Conservation (phyloP, 164 flowering plant genomes). For the Kingdonia uniflora region DNA sequence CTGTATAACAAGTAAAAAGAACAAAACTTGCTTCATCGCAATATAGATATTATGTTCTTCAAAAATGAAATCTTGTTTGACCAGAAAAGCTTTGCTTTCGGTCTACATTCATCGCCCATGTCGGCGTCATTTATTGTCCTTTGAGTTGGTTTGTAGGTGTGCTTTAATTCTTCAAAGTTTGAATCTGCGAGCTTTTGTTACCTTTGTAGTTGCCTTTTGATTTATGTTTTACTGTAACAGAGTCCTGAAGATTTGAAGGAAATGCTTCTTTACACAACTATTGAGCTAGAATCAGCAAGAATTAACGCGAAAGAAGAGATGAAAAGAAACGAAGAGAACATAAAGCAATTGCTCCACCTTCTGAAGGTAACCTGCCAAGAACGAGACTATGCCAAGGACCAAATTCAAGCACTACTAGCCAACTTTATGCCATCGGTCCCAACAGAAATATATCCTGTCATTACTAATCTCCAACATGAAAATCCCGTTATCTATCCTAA, state of each 20-base stretch:
- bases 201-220: not conserved
- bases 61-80: not conserved
- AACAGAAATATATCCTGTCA: constrained; percentile 5
- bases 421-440: constrained; percentile 20
- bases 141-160: not conserved
- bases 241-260: constrained; percentile 38
- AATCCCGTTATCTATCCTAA: constrained; percentile 24
- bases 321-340: constrained; percentile 29
- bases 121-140: not conserved
- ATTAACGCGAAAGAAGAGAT: constrained; percentile 36
- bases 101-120: not conserved
- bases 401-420: constrained; percentile 34
- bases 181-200: not conserved
- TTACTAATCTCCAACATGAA: constrained; percentile 17
- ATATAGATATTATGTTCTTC: not conserved
- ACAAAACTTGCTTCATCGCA: too few species aligned
- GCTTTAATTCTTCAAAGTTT: not conserved
- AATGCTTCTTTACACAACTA: constrained; percentile 29
- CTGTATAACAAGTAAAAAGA: too few species aligned
- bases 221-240: constrained; percentile 21
- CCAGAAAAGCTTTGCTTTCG: not conserved
- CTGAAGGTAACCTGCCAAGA: constrained; percentile 41
- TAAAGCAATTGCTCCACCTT: constrained; percentile 29
- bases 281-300: constrained; percentile 44
- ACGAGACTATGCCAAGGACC: constrained; percentile 64